Conservation (phyloP, 129 eudicot genomes). For the Ambrosia artemisiifolia region DNA sequence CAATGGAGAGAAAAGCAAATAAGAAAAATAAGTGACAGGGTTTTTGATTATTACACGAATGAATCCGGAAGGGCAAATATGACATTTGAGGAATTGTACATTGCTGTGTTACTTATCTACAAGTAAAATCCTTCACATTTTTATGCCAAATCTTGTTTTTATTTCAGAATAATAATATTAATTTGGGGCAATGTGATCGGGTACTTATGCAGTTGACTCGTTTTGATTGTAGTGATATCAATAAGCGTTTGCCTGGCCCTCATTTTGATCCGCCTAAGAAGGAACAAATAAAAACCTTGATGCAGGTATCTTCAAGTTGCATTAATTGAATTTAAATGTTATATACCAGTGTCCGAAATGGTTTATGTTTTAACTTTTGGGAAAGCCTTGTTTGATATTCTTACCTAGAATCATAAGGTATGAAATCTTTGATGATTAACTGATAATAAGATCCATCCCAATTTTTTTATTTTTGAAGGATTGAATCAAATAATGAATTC, state of each 20-base stretch:
- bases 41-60: constrained; percentile 63
- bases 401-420: neutral
- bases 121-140: constrained; percentile 48
- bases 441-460: no score
- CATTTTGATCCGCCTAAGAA: constrained; percentile 96
- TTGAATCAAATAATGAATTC: neutral
- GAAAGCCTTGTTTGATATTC: neutral
- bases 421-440: no score
- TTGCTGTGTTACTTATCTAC: constrained; percentile 80
- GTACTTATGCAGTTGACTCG: constrained; percentile 8
- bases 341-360: neutral
- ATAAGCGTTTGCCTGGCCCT: constrained; percentile 91
- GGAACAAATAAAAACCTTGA: constrained; percentile 58
- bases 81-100: constrained; percentile 85
- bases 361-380: neutral
- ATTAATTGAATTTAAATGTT: neutral
- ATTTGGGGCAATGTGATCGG: constrained; percentile 11
- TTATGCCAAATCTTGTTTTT: neutral
- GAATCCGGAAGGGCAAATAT: constrained; percentile 50
- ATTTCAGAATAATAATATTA: no score
- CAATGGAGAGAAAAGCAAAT: constrained; percentile 83
- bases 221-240: constrained; percentile 59
- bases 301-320: constrained; percentile 56
- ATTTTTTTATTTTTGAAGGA: neutral
- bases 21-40: constrained; percentile 67